Evolutionary conservation across 805 yeast species (phyloP).

Genomic region (Hanseniaspora guilliermondii): DNA sequence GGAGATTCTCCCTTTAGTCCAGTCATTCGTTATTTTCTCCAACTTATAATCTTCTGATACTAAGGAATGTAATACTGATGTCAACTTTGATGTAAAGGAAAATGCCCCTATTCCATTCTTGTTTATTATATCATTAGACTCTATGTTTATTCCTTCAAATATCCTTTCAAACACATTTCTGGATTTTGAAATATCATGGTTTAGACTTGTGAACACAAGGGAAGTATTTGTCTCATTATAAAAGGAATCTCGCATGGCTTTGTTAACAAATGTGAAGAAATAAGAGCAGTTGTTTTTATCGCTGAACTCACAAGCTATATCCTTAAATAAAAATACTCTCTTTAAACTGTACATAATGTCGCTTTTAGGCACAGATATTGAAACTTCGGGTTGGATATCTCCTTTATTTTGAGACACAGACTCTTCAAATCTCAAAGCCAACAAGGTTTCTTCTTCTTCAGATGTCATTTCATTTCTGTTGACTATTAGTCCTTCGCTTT

Average conservation of each 20-base stretch:
- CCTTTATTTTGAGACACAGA: background rate
- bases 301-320: slow-evolving; percentile 68
- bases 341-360: slow-evolving; percentile 55
- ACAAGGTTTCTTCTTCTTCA: background rate
- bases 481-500: background rate
- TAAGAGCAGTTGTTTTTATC: slow-evolving; percentile 62
- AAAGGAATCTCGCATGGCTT: slow-evolving; percentile 43
- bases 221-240: slow-evolving; percentile 37
- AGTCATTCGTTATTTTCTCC: slow-evolving; percentile 47
- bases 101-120: slow-evolving; percentile 26
- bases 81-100: slow-evolving; percentile 33
- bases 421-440: slow-evolving; percentile 6
- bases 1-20: slow-evolving; percentile 70
- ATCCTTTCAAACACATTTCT: slow-evolving; percentile 36
- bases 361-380: slow-evolving; percentile 48
- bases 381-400: slow-evolving; percentile 27
- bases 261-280: slow-evolving; percentile 50
- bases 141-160: slow-evolving; percentile 34
- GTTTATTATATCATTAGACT: slow-evolving; percentile 26
- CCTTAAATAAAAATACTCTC: slow-evolving; percentile 63
- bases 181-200: slow-evolving; percentile 34
- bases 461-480: slow-evolving; percentile 10
- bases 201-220: slow-evolving; percentile 33
- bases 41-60: slow-evolving; percentile 27
- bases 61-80: slow-evolving; percentile 29